Conservation (phyloP, 192 early-diverging fungal species). For the Backusella liffmaniae region DNA sequence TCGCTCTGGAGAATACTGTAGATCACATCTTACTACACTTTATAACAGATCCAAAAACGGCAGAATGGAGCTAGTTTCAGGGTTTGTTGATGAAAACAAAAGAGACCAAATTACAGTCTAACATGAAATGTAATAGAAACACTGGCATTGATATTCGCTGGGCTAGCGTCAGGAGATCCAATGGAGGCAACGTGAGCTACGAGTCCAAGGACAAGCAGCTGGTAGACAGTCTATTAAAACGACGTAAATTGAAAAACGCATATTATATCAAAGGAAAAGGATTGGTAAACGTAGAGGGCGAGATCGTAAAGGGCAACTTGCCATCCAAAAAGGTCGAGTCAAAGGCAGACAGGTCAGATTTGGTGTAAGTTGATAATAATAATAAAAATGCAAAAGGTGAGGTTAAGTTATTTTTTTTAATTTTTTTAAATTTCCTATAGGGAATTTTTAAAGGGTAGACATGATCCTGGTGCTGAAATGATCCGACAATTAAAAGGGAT, state of each 20-base stretch:
- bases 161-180: background rate
- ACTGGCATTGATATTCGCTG: constrained; percentile 24
- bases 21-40: constrained; percentile 6
- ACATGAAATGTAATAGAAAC: background rate
- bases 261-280: constrained; percentile 16
- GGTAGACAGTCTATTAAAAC: background rate
- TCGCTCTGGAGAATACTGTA: constrained; percentile 28
- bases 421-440: constrained; percentile 9
- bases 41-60: constrained; percentile 19
- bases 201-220: background rate
- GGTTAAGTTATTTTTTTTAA: background rate
- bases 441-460: constrained; percentile 25
- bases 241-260: background rate
- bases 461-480: constrained; percentile 31
- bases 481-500: constrained; percentile 28
- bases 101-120: background rate
- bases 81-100: constrained; percentile 5
- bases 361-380: constrained; percentile 1
- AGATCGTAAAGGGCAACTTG: background rate
- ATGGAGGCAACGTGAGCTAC: background rate
- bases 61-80: constrained; percentile 31
- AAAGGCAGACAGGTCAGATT: background rate
- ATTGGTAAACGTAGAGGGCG: background rate
- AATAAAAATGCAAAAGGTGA: background rate
- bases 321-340: background rate